Evolutionary conservation across 1,139 yeast genomes (phyloP), one percentile per base, ranked within the genome.

Genomic region (Hansenula lynferdii): DNA sequence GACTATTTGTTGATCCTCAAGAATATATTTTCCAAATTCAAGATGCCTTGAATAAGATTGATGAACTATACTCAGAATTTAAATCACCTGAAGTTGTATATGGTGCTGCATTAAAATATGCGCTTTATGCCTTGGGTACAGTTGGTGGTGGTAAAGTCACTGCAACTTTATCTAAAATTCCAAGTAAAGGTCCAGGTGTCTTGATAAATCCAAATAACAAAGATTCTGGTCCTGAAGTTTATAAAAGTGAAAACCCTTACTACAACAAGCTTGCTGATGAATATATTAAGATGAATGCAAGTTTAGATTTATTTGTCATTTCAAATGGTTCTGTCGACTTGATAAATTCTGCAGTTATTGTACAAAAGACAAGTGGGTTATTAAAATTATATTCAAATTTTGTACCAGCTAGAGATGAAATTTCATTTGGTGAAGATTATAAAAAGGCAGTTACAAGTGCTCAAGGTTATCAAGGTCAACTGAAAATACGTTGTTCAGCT

Each of bases 101-200:
- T 54, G 95, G 96, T 0, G 76, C 86, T 2, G 96, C 95, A 1
- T 62, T 89, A 34, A 70, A 80, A 40, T 77, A 83, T 2, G 92
- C 94, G 0, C 65, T 71, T 52, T 57, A 76, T 46, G 80, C 90
- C n/a, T 66, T 90, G 31, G 72, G 72, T 28, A 59, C 65, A 21
- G 71, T 70, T 27, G 81, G 83, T 0, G 96, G 96, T 41, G 97
- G 97, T 49, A 86, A 90, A 50, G 80, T 90, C 28, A 74, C 85
- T 16, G 73, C 86, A 0, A 61, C 85, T 5, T 65, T 90, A 37
- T 71, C 87, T 3, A 66, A 80, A 1, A 61, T 89, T 28, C 96
- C 98, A 8, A 74, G 87, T 1, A 73, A 80, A 73, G 96, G 96
- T 0, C 85, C 92, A 1, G 97, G 97, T 2, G 69, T 75, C n/a